Conservation (phyloP, 495 filamentous ascomycete genomes). For the Neurospora sublineolata region DNA sequence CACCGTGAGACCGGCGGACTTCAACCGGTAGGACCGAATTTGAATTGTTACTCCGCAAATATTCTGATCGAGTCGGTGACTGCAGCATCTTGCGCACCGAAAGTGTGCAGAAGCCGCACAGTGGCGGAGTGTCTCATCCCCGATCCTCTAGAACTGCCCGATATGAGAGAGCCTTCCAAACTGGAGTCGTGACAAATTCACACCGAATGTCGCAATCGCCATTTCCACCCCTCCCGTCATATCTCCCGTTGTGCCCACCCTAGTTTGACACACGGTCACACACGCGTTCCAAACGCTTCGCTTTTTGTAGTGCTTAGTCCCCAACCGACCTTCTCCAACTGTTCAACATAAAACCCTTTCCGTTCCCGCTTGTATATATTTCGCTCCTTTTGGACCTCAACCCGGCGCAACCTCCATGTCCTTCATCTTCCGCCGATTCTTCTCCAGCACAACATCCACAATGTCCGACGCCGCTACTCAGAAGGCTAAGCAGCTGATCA, state of each 20-base stretch:
- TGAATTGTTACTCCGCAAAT: not conserved
- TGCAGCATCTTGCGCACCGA: not conserved
- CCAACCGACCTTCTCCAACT: not conserved
- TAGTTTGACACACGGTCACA: not conserved
- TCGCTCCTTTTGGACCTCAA: conserved; percentile 5
- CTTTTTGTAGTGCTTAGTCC: not conserved
- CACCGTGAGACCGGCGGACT: not conserved
- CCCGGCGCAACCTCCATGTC: conserved; percentile 45
- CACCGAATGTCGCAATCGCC: not conserved
- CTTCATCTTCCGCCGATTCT: conserved; percentile 70
- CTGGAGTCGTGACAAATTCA: not conserved
- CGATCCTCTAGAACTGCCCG: not conserved
- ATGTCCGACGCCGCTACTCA: conserved; percentile 76
- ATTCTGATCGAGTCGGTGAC: not conserved
- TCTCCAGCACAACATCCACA: conserved; percentile 46
- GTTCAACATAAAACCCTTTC: conserved; percentile 7
- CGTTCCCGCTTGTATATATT: not conserved
- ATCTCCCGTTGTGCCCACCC: not conserved
- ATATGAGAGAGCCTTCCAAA: not conserved
- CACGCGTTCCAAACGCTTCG: not conserved
- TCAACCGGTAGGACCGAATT: not conserved
- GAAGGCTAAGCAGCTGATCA: conserved; percentile 77
- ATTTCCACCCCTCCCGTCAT: not conserved
- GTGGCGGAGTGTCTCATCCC: not conserved
- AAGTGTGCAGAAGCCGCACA: not conserved